phyloP scores from a whole-genome alignment of 768 basidiomycete species.

The Postia placenta region DNA sequence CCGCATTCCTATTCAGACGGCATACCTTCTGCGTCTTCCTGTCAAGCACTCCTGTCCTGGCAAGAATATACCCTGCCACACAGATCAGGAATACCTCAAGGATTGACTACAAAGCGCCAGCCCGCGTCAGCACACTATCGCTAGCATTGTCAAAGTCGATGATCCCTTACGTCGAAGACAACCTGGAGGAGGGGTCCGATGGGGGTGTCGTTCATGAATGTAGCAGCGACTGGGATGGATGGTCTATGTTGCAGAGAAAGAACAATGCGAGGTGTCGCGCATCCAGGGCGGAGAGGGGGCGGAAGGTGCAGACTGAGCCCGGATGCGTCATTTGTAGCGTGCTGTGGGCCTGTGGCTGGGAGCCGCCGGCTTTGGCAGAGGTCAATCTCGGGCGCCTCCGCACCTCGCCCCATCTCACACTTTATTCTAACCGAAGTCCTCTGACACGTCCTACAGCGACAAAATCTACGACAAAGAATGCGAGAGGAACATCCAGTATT shows the following conservation, averaged over 20 bases:
- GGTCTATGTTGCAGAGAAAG: neutral
- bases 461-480: too few relatives aligned
- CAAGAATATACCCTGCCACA: slow-evolving; percentile 77
- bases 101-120: slow-evolving; percentile 56
- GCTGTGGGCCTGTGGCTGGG: neutral
- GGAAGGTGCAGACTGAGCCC: too few relatives aligned
- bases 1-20: slow-evolving; percentile 3
- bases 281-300: neutral
- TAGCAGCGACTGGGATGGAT: neutral
- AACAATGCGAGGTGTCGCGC: neutral
- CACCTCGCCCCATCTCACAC: neutral
- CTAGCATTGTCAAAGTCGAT: neutral
- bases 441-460: too few relatives aligned
- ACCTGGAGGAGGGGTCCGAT: slow-evolving; percentile 44
- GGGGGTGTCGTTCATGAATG: slow-evolving; percentile 18
- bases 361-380: neutral
- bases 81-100: slow-evolving; percentile 85
- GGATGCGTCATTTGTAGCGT: neutral
- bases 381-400: neutral
- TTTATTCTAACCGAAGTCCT: neutral
- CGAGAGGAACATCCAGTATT: too few relatives aligned
- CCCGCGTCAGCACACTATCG: neutral
- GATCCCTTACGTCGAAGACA: slow-evolving; percentile 45
- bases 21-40: slow-evolving; percentile 83
- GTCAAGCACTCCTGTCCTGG: slow-evolving; percentile 75